Evolutionary conservation across 2,329 filamentous ascomycete species (phyloP), one percentile per base, ranked within the genome.

Genomic region (Colletotrichum liaoningense): DNA sequence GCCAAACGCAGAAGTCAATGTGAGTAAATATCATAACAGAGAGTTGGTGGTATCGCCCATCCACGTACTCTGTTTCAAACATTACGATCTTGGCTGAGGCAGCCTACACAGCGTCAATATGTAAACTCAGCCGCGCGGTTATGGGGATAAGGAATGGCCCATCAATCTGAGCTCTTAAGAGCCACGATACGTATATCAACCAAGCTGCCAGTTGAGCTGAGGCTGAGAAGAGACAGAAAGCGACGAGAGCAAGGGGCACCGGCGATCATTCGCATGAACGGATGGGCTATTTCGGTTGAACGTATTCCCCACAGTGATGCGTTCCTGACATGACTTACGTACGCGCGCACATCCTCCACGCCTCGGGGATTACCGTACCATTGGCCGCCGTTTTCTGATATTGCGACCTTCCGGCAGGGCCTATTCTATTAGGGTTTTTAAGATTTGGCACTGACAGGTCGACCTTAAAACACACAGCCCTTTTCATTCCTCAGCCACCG

Each of bases 381-480:
- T 49, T 49, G 6, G 26, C 26, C 38, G 11, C 59, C 38, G 26
- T 52, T 63, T 63, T 22, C 19, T 63, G 38, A 22, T n/a, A 24
- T n/a, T 63, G 38, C 28, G 59, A 63, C 19, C 22, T 33, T 19
- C 42, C 14, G 12, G 26, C 59, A 49, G 42, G 42, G 42, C 42
- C 42, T 33, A 49, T 33, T n/a, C n/a, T 5, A 52, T 63, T 63
- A 49, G 49, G 59, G 59, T 42, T 63, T 63, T 63, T 63, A 24
- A 30, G 42, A 26, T 63, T 63, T 63, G 46, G 59, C 59, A 30
- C 49, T 63, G 59, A 63, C 59, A 63, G 59, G 59, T 22, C 59
- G 59, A 22, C 59, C 59, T 63, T 63, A 63, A 62, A 49, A 52
- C 59, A 52, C 59, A 52, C 19, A n/a, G 42, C 19, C 42, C 42